These are phyloP conservation scores for Luzula sylvatica DNA, from an alignment of 176 grass and related monocot genomes.

Conservation along the genomic window DNA sequence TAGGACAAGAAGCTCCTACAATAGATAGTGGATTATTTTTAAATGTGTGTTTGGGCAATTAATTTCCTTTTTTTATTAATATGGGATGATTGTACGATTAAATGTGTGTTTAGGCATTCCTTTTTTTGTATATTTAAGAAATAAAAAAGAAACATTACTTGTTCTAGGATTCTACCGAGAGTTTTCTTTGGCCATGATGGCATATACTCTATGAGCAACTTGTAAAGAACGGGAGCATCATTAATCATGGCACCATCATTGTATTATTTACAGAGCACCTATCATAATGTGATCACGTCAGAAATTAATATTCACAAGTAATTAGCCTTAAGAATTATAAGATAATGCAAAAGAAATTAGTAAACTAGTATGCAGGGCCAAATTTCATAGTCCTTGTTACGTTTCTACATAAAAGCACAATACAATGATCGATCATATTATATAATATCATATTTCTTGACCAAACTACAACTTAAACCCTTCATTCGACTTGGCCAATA, in stretches of 20 bases:
- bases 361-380: too few relatives aligned
- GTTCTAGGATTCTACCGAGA: slow-evolving; percentile 65
- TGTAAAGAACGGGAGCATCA: slow-evolving; percentile 49
- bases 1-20: slow-evolving; percentile 66
- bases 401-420: too few relatives aligned
- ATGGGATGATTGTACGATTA: not conserved
- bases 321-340: too few relatives aligned
- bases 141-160: slow-evolving; percentile 37
- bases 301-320: slow-evolving; percentile 19
- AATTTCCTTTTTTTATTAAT: not conserved
- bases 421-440: too few relatives aligned
- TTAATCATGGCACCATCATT: slow-evolving; percentile 18
- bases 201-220: slow-evolving; percentile 18
- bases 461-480: too few relatives aligned
- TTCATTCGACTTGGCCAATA: too few relatives aligned
- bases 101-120: slow-evolving; percentile 9
- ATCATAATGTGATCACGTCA: slow-evolving; percentile 13
- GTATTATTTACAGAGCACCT: slow-evolving; percentile 49
- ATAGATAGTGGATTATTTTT: too few relatives aligned
- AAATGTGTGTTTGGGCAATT: too few relatives aligned
- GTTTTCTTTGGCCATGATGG: slow-evolving; percentile 36
- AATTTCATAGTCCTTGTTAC: too few relatives aligned
- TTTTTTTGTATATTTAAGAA: slow-evolving; percentile 5
- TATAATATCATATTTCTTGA: too few relatives aligned
- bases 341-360: too few relatives aligned